These are phyloP conservation scores for Lentinula aciculospora DNA, from an alignment of 768 basidiomycete species.

Conservation along the genomic window DNA sequence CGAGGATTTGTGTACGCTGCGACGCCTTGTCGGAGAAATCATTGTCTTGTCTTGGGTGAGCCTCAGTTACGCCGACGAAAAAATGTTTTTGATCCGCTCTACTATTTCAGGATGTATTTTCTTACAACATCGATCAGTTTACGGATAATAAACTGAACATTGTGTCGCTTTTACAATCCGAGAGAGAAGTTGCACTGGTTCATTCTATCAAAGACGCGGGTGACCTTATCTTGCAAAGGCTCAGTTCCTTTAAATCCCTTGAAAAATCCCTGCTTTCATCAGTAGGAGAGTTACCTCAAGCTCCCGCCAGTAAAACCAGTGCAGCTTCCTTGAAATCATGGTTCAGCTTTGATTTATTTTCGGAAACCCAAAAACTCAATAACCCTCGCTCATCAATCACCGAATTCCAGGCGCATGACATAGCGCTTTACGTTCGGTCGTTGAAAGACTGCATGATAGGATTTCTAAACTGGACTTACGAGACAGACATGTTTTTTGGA, in stretches of 20 bases:
- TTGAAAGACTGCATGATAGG: slow-evolving; percentile 54
- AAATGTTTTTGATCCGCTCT: slow-evolving; percentile 5
- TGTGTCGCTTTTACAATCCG: slow-evolving; percentile 41
- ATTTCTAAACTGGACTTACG: slow-evolving; percentile 59
- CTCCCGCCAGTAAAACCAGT: background rate
- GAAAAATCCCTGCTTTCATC: background rate
- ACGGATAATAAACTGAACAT: slow-evolving; percentile 35
- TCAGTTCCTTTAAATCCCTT: background rate
- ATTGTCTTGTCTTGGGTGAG: slow-evolving; percentile 50
- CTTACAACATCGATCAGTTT: slow-evolving; percentile 44
- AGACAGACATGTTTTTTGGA: slow-evolving; percentile 57
- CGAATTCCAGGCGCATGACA: background rate
- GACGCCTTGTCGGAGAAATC: slow-evolving; percentile 39
- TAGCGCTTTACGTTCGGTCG: slow-evolving; percentile 34
- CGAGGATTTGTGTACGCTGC: slow-evolving; percentile 25
- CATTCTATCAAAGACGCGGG: slow-evolving; percentile 26
- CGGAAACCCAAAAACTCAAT: background rate
- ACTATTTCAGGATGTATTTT: slow-evolving; percentile 46
- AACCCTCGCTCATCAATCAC: background rate
- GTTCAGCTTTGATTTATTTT: background rate
- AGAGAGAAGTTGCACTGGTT: slow-evolving; percentile 40
- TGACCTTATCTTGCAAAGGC: background rate
- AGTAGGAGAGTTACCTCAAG: background rate
- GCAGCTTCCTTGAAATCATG: background rate
- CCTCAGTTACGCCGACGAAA: slow-evolving; percentile 4